Evolutionary conservation across 2,329 filamentous ascomycete genomes (phyloP).

Genomic region (Gaeumannomyces sp.): DNA sequence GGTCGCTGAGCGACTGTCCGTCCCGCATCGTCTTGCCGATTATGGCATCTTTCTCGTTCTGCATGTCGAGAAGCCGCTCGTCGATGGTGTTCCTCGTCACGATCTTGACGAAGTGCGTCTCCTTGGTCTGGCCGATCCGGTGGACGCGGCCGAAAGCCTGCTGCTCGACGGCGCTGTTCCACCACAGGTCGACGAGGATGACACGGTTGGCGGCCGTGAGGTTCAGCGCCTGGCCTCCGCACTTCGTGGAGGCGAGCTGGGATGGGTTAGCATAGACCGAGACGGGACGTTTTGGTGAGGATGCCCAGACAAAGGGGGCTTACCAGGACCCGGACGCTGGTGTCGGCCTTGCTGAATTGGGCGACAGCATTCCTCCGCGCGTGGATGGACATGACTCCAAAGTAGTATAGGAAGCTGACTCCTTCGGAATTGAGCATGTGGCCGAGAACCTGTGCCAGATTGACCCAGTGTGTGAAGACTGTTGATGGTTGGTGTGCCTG

Average conservation of each 20-base stretch:
- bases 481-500: background rate
- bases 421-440: constrained; percentile 25
- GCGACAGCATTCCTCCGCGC: constrained; percentile 18
- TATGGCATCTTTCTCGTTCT: constrained; percentile 45
- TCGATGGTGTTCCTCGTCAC: constrained; percentile 53
- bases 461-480: constrained; percentile 33
- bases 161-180: constrained; percentile 55
- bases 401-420: constrained; percentile 32
- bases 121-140: constrained; percentile 57
- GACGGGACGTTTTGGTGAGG: background rate
- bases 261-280: constrained; percentile 3
- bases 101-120: constrained; percentile 54
- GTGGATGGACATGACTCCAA: constrained; percentile 17
- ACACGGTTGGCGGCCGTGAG: constrained; percentile 42
- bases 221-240: constrained; percentile 34
- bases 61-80: constrained; percentile 46
- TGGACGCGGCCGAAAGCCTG: constrained; percentile 57
- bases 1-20: constrained; percentile 7
- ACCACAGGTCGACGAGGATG: constrained; percentile 52
- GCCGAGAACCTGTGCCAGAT: constrained; percentile 28
- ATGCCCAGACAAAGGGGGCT: too few relatives aligned
- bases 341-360: constrained; percentile 17
- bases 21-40: constrained; percentile 31
- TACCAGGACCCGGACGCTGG: constrained; percentile 28
- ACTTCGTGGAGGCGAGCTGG: constrained; percentile 29